These are phyloP conservation scores for Tolypocladium tropicale DNA, from an alignment of 2,329 filamentous ascomycete species.

Conservation along the genomic window DNA sequence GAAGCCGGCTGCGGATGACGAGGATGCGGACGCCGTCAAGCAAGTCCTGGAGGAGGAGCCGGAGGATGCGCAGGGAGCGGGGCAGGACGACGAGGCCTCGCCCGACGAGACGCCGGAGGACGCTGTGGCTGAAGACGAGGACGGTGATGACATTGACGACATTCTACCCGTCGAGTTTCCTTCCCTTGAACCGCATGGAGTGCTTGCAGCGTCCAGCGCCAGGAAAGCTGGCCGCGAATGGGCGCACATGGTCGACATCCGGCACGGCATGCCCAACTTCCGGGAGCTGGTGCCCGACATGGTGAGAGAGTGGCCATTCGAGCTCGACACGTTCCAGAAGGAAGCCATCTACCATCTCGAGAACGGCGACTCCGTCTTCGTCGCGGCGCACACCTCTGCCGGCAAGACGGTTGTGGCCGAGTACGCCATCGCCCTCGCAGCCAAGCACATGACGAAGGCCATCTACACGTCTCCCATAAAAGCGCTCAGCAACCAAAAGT, in stretches of 20 bases:
- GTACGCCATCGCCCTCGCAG: constrained; percentile 90
- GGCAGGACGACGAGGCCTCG: constrained; percentile 17
- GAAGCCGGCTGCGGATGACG: constrained; percentile 42
- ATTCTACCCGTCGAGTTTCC: constrained; percentile 89
- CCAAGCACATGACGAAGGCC: constrained; percentile 99
- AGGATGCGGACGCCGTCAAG: constrained; percentile 61
- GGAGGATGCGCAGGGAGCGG: constrained; percentile 22
- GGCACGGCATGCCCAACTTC: constrained; percentile 89
- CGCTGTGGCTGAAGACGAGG: constrained; percentile 27
- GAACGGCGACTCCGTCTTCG: constrained; percentile 93
- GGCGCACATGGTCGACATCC: constrained; percentile 97
- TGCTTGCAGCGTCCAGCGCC: constrained; percentile 58
- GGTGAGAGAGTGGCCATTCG: constrained; percentile 93
- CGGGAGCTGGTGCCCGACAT: constrained; percentile 88
- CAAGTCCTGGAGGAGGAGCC: constrained; percentile 45
- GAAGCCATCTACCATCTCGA: constrained; percentile 97
- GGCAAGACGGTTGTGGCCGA: constrained; percentile 98
- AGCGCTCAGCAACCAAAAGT: constrained; percentile 96
- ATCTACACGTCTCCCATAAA: constrained; percentile 99
- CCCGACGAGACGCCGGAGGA: constrained; percentile 14
- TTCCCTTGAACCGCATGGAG: constrained; percentile 74
- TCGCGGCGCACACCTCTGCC: constrained; percentile 93
- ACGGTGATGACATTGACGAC: constrained; percentile 64
- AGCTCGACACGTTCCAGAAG: constrained; percentile 96
- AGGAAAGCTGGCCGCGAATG: constrained; percentile 77